phyloP scores from a whole-genome alignment of 2,329 filamentous ascomycete genomes.

The Curvularia lunata region DNA sequence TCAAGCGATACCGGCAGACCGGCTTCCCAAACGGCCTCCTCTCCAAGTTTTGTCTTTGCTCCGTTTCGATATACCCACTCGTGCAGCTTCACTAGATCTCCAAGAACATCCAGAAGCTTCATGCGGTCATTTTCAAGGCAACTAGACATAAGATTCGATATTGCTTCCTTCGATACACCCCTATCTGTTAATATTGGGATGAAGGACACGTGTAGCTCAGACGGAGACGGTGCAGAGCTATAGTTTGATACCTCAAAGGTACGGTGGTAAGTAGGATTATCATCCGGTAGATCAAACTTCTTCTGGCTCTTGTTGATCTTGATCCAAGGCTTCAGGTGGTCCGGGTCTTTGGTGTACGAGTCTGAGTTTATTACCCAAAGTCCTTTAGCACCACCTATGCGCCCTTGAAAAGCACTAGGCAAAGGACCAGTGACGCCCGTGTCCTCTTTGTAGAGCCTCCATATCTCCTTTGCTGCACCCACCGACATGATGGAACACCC shows the following conservation, averaged over 20 bases:
- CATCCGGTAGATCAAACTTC: slow-evolving; percentile 65
- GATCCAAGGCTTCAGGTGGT: slow-evolving; percentile 64
- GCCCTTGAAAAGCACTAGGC: slow-evolving; percentile 71
- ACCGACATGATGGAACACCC: slow-evolving; percentile 70
- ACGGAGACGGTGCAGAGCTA: slow-evolving; percentile 57
- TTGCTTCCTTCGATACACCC: slow-evolving; percentile 54
- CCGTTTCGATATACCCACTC: slow-evolving; percentile 49
- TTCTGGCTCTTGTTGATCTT: slow-evolving; percentile 68
- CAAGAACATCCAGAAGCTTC: slow-evolving; percentile 59
- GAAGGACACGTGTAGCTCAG: slow-evolving; percentile 70
- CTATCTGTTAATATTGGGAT: slow-evolving; percentile 71
- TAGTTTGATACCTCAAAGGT: slow-evolving; percentile 69
- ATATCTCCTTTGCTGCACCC: slow-evolving; percentile 62
- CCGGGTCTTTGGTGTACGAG: slow-evolving; percentile 50
- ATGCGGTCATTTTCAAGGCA: slow-evolving; percentile 62
- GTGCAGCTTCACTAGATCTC: slow-evolving; percentile 62
- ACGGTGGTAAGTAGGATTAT: slow-evolving; percentile 59
- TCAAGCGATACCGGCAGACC: slow-evolving; percentile 29
- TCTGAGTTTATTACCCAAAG: slow-evolving; percentile 70
- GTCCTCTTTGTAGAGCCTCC: slow-evolving; percentile 57
- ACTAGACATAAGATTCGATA: slow-evolving; percentile 59
- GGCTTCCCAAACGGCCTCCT: slow-evolving; percentile 31
- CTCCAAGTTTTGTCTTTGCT: slow-evolving; percentile 35
- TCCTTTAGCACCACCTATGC: slow-evolving; percentile 76
- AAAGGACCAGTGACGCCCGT: slow-evolving; percentile 67